Evolutionary conservation across 2,329 filamentous ascomycete species (phyloP), one percentile per base, ranked within the genome.

Genomic region (Clonostachys rosea): DNA sequence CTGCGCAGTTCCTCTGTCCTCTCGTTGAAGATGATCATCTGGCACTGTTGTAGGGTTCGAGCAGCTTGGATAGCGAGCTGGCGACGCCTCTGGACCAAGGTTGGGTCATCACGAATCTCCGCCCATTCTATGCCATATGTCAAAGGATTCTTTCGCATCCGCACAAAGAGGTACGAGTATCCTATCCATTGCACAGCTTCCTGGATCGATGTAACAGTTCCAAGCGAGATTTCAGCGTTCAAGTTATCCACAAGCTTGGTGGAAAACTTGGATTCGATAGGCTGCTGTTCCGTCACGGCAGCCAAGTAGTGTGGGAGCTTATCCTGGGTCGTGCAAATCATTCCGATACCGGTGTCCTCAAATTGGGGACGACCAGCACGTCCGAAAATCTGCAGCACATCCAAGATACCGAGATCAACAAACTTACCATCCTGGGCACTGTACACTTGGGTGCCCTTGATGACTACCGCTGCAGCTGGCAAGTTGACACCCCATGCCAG

Each of bases 21-120:
- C 60, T 97, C 94, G 55, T 99, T 96, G 73, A 92, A 99, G 48
- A 99, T 94, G 59, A 99, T 94, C 95, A 99, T 99, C 67, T 99
- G 94, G 56, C 89, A 95, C 60, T 91, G 80, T 60, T 96, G 91
- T 40, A 99, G 71, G 6, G 89, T 88, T 40, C 85, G 79, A 1
- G 94, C 94, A 20, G 94, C 94, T 57, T 95, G 86, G 41, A 95
- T 91, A 46, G 94, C 87, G 45, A 99, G 74, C 54, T 94, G 85
- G 4, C 91, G 83, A 45, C 94, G 83, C 55, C 92, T 79, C 59
- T 94, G 87, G 3, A 96, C 90, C 24, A 99, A 78, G 49, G 84
- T 85, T 0, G 91, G 91, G 58, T 99, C 94, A 55, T 97, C 88
- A 34, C 84, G 77, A 46, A 90, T 87, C 65, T 99, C 94, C 14